Evolutionary conservation across 208 protist genomes (phyloP).

Genomic region (Acanthamoeba culbertsoni): DNA sequence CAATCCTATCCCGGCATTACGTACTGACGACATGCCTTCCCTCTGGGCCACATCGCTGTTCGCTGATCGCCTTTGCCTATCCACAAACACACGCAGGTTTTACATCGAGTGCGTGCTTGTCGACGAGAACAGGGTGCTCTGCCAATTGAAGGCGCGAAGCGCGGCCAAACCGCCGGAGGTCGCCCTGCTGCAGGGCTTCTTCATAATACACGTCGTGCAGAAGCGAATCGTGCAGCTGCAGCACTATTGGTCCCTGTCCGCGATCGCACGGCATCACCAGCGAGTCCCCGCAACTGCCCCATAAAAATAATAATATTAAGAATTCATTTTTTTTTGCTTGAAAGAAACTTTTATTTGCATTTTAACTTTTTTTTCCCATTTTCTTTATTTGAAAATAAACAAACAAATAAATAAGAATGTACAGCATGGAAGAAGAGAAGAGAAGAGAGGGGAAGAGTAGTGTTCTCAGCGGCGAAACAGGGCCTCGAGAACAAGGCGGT

Average conservation of each 20-base stretch:
- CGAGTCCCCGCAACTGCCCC: background rate
- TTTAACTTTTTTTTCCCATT: background rate
- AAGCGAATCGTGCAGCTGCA: background rate
- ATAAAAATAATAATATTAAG: background rate
- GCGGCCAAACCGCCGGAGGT: background rate
- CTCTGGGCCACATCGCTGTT: background rate
- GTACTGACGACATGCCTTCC: background rate
- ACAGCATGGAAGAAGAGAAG: too few species aligned
- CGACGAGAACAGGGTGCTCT: background rate
- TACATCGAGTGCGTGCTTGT: conserved; percentile 27
- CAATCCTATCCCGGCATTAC: background rate
- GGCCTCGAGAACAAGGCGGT: too few species aligned
- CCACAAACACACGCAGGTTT: background rate
- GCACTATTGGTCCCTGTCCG: background rate
- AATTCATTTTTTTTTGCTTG: background rate
- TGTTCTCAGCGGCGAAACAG: too few species aligned
- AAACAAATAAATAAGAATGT: too few species aligned
- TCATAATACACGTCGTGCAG: background rate
- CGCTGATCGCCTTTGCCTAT: background rate
- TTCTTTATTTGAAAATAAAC: background rate
- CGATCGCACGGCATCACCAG: background rate
- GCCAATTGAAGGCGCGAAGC: background rate
- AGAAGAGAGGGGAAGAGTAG: too few species aligned
- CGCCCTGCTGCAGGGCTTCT: background rate
- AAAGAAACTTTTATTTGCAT: background rate